These are phyloP conservation scores for Calocera cornea DNA, from an alignment of 768 basidiomycete species.

Conservation along the genomic window DNA sequence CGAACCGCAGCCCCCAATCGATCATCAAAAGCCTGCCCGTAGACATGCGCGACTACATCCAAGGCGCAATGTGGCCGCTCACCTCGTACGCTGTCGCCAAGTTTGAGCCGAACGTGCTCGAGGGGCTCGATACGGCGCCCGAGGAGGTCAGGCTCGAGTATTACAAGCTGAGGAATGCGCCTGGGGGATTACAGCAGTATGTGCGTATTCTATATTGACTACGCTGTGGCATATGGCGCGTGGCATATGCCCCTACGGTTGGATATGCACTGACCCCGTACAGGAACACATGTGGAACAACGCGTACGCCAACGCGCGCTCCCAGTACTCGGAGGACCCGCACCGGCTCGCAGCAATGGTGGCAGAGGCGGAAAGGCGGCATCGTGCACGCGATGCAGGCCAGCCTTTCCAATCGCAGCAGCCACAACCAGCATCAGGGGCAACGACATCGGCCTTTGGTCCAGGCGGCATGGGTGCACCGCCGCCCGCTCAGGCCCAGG, in stretches of 20 bases:
- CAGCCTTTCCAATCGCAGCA: too few species aligned
- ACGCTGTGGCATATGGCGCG: too few species aligned
- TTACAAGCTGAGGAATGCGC: background rate
- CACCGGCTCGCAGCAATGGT: background rate
- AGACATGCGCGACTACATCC: background rate
- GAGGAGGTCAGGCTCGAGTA: conserved; percentile 45
- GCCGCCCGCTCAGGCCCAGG: background rate
- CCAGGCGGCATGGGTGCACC: background rate
- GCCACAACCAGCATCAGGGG: background rate
- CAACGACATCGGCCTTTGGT: background rate
- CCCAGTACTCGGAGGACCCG: background rate
- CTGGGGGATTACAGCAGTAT: background rate
- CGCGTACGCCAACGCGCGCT: background rate
- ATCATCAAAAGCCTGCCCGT: background rate
- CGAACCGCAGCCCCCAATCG: background rate
- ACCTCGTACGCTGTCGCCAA: conserved; percentile 70
- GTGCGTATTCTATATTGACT: background rate
- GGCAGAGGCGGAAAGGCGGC: background rate
- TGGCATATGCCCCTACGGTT: background rate
- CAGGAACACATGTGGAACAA: background rate
- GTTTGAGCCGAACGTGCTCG: conserved; percentile 49
- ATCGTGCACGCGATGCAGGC: background rate
- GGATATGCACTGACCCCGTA: background rate
- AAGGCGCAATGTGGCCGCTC: conserved; percentile 44
- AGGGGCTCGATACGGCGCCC: conserved; percentile 53